Evolutionary conservation across 768 basidiomycete species (phyloP), one percentile per base, ranked within the genome.

Genomic region (Obba rivulosa): DNA sequence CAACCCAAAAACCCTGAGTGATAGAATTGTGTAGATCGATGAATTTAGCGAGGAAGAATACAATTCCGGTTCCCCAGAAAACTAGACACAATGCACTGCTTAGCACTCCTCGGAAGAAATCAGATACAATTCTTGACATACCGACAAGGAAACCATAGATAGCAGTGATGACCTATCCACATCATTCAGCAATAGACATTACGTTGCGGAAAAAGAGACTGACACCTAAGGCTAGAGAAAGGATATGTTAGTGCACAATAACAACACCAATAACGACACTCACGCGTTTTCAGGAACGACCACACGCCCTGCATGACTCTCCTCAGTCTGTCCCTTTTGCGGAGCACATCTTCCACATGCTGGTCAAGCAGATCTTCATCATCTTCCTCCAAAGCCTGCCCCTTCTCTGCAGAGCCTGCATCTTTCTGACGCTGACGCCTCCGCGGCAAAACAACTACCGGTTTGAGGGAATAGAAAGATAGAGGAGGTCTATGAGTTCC

Each of bases 21-120:
- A 85, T 75, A 8, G 70, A 63, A 56, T 87, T 83, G 57, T 86
- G 80, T 3, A 87, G 66, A 57, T 87, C 80, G 62, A 92, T 90
- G 39, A 80, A 72, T 60, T 77, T 80, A 20, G 65, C 68, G 3
- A 88, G 66, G 65, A 91, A 83, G 44, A 91, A 65, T 13, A 91
- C 85, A 52, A 93, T 82, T 3, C 83, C 90, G 18, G 87, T 79
- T 14, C 91, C 90, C 90, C 89, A 93, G 58, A 93, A 92, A 0
- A 84, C 90, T n/a, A 21, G 44, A 37, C 7, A 31, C 55, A 24
- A 42, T 55, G 37, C 2, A 16, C 3, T 7, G n/a, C n/a, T 7
- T 13, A 20, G 28, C 28, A 31, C n/a, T 31, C 28, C 28, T 31
- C 22, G 23, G 20, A 36, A 45, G 9, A 28, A 4, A 34, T 17